Evolutionary conservation across 352 stramenopile species (phyloP).

Genomic region (Pythium rhizo-oryzae): DNA sequence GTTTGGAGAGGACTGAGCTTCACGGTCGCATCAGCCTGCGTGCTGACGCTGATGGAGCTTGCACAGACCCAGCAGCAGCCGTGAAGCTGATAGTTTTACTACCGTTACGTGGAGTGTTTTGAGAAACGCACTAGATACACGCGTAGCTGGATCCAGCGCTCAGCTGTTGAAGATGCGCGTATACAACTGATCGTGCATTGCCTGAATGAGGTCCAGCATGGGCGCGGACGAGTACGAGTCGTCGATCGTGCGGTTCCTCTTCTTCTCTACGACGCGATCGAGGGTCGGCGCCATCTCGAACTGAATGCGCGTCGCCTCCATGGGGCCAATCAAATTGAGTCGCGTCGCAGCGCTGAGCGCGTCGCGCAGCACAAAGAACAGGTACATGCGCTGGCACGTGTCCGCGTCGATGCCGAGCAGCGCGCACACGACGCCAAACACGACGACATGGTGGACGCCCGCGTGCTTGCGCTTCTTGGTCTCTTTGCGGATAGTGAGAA

Average conservation of each 20-base stretch:
- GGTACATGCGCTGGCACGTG: conserved; percentile 71
- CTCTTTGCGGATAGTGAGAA: conserved; percentile 54
- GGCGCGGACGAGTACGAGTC: conserved; percentile 81
- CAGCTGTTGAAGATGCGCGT: conserved; percentile 89
- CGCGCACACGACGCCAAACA: conserved; percentile 71
- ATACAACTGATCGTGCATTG: conserved; percentile 88
- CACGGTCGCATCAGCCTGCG: conserved; percentile 32
- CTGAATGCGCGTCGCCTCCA: conserved; percentile 72
- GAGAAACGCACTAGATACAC: too few relatives aligned
- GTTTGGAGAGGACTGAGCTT: conserved; percentile 37
- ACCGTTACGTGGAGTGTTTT: too few relatives aligned
- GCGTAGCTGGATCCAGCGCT: too few relatives aligned
- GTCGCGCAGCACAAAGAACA: conserved; percentile 77
- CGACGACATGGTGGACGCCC: conserved; percentile 63
- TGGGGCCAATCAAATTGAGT: conserved; percentile 76
- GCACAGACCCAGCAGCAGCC: neutral
- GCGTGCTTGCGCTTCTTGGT: conserved; percentile 51
- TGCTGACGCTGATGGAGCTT: conserved; percentile 33
- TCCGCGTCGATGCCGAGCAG: conserved; percentile 48
- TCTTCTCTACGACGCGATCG: conserved; percentile 59
- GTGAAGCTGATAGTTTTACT: too few relatives aligned
- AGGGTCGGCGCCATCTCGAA: conserved; percentile 53
- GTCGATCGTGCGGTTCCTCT: conserved; percentile 63
- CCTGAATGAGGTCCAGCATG: conserved; percentile 79
- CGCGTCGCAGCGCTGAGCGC: conserved; percentile 76